Evolutionary conservation across 345 rosid species (phyloP).

Genomic region (Populus ilicifolia): DNA sequence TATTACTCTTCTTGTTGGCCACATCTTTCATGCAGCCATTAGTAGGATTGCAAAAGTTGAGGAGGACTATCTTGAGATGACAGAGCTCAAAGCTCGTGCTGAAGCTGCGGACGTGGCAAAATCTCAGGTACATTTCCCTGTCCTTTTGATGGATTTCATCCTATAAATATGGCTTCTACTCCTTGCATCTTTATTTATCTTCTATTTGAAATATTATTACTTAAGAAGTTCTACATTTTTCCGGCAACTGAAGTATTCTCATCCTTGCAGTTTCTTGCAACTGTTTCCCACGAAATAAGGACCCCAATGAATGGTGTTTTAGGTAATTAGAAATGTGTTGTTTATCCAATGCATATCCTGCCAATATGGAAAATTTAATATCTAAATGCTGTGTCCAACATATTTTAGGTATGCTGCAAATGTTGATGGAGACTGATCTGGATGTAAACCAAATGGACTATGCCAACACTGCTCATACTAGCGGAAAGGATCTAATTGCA

Average conservation of each 20-base stretch:
- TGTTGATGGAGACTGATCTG: slow-evolving; percentile 89
- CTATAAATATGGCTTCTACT: neutral
- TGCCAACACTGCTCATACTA: slow-evolving; percentile 81
- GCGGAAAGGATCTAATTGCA: slow-evolving; percentile 82
- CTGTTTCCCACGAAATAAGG: slow-evolving; percentile 97
- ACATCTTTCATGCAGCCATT: slow-evolving; percentile 74
- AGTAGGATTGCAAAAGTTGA: slow-evolving; percentile 72
- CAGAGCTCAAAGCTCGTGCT: slow-evolving; percentile 80
- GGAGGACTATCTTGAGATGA: slow-evolving; percentile 67
- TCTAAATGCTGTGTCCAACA: slow-evolving; percentile 8
- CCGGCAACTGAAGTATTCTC: slow-evolving; percentile 14
- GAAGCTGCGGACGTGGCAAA: slow-evolving; percentile 99
- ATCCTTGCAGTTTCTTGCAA: slow-evolving; percentile 78
- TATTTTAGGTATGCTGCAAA: slow-evolving; percentile 78
- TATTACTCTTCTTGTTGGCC: slow-evolving; percentile 66
- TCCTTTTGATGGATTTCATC: slow-evolving; percentile 1
- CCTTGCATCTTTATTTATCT: neutral
- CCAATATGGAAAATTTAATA: slow-evolving; percentile 9
- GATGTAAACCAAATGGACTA: slow-evolving; percentile 69
- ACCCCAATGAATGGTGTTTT: slow-evolving; percentile 95
- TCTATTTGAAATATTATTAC: neutral
- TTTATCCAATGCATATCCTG: neutral
- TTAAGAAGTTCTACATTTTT: neutral
- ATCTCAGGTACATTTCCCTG: slow-evolving; percentile 61
- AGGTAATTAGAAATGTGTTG: slow-evolving; percentile 37